Base-by-base conservation (phyloP, 2,329 filamentous ascomycete species). In the Paracorniculantispora psalliotae region DNA sequence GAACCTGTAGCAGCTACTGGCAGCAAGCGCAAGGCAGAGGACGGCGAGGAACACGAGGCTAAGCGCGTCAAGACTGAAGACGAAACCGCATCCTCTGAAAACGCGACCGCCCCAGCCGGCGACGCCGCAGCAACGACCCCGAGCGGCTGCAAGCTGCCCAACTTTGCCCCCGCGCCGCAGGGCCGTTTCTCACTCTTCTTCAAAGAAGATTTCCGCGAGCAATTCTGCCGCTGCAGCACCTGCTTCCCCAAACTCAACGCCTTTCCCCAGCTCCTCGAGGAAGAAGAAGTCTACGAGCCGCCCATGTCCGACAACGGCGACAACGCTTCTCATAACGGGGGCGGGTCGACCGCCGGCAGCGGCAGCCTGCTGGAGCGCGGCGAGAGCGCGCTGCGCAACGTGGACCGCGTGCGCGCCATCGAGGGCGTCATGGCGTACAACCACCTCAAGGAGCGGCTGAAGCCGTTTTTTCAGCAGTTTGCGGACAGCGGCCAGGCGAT, bases 351-450 rank as follows among this genome's bases (percentile, higher is more conserved):
- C 2, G 79, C 84, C 5, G 89, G 90, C 52, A 92, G 90, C 35
- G 90, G 90, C 48, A 94, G 89, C 63, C 80, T 99, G 2, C 85
- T 96, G 35, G 92, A 97, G 52, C 90, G 92, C 19, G 94, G 94
- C 49, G 94, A 99, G 75, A 93, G 91, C 50, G 93, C 92, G 0
- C 81, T 99, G 28, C 91, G 87, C 70, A 96, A 91, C 67, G 87
- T 99, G 59, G 94, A 99, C 70, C 89, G 94, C 2, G 93, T 97
- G 8, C 83, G 88, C 15, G 94, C 94, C 4, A 96, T 99, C 59
- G 90, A 99, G 72, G 94, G 94, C 17, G 93, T 96, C 48, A 97
- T 97, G 92, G 93, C 92, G 0, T 99, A 97, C 75, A 97, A 97
- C 68, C 89, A 96, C 67, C 82, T 99, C 61, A 94, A 96, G 69